A percentile compares a stretch with the other conserved stretches of the same genome.
Evolutionary conservation across 768 basidiomycete species (phyloP).

Genomic region (Cystobasidium tubakii): DNA sequence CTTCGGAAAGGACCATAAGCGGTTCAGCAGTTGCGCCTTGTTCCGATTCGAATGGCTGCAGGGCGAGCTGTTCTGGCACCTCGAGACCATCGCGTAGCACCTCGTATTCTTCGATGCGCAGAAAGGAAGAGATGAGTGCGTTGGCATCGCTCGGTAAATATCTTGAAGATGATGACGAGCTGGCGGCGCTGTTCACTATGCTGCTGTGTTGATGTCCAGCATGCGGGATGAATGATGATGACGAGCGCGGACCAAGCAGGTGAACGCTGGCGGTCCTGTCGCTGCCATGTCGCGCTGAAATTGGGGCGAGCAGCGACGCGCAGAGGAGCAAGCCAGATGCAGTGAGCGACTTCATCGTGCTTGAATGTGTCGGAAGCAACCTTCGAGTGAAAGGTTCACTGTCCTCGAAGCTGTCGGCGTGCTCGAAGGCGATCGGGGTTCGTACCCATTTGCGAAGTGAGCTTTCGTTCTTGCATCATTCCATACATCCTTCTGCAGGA

Average conservation of each 20-base stretch:
- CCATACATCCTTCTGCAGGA: neutral
- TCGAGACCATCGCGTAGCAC: slow-evolving; percentile 28
- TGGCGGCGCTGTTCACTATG: neutral
- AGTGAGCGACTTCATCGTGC: neutral
- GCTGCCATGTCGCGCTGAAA: neutral
- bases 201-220: neutral
- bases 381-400: neutral
- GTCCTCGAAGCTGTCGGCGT: too few relatives aligned
- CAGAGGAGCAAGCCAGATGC: neutral
- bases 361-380: neutral
- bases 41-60: neutral
- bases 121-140: slow-evolving; percentile 29
- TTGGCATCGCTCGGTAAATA: slow-evolving; percentile 11
- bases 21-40: neutral
- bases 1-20: neutral
- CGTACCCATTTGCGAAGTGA: too few relatives aligned
- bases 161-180: neutral
- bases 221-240: neutral
- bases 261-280: neutral
- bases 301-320: neutral
- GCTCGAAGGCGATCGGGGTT: too few relatives aligned
- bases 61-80: slow-evolving; percentile 18
- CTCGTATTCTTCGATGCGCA: slow-evolving; percentile 27
- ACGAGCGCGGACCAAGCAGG: neutral
- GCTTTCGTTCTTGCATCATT: too few relatives aligned